Conservation (phyloP, 495 filamentous ascomycete species). For the Podospora bellae-mahoneyi region DNA sequence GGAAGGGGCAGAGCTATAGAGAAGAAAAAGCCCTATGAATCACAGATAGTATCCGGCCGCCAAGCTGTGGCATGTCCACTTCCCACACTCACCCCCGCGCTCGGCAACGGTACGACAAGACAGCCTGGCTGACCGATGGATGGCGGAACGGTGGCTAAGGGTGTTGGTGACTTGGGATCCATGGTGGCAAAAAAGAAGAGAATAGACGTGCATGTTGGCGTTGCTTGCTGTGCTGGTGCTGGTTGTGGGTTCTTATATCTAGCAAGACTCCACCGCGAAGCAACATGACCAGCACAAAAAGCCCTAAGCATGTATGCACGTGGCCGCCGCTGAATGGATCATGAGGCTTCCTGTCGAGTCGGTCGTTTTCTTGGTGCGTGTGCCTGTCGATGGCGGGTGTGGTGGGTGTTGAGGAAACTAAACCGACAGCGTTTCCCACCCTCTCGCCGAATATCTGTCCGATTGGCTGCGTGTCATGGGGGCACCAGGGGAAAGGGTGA, state of each 20-base stretch:
- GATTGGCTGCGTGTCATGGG: background rate
- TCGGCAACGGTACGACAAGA: background rate
- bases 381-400: background rate
- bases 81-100: background rate
- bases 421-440: too few relatives aligned
- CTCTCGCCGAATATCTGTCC: background rate
- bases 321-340: constrained; percentile 30
- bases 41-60: background rate
- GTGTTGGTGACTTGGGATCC: background rate
- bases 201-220: background rate
- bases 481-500: background rate
- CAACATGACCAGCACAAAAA: constrained; percentile 20
- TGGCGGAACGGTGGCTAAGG: background rate
- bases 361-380: background rate
- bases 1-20: background rate
- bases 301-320: constrained; percentile 21
- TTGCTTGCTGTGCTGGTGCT: background rate
- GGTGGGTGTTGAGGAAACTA: background rate
- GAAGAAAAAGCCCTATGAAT: background rate
- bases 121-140: background rate
- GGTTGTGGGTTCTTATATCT: background rate
- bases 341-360: background rate
- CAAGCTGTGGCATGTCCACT: background rate
- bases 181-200: constrained; percentile 11
- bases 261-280: constrained; percentile 15